Base-by-base conservation (phyloP, 2,329 filamentous ascomycete genomes). In the Botryotinia globosa region DNA sequence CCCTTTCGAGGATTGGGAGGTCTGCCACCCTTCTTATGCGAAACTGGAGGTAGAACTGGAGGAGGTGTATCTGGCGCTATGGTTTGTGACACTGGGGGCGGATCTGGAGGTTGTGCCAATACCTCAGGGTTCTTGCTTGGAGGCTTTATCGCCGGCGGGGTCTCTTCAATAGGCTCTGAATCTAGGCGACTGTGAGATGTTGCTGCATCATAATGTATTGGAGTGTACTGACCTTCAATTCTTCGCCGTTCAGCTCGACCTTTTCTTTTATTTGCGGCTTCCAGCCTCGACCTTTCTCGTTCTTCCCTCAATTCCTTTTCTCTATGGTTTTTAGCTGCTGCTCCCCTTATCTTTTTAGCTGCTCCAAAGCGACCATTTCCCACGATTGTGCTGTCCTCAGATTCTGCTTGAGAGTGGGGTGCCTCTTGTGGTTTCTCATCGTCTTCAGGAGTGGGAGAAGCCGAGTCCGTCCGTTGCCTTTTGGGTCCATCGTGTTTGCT, bases 391-490 rank as follows among this genome's bases (percentile, higher is more conserved):
- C 91, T 92, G 73, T 96, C 93, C 72, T 94, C 93, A 0, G 92
- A 94, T 59, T 92, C 91, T 72, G 91, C 86, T 25, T 86, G 85
- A 8, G 83, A 83, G 65, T 83, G 79, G 32, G 62, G 51, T 29
- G 62, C 45, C 37, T 72, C 58, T 44, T 59, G 62, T 59, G 62
- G 51, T 32, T 72, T 72, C 80, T 84, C 81, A 78, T 90, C 85
- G 71, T 84, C 80, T 74, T 85, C 78, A 74, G 90, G 88, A 1
- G 91, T 89, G 42, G 87, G 87, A 5, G 93, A 94, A 64, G 89
- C 90, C 3, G 94, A 97, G 74, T 87, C 87, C 39, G 94, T 98
- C 71, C 95, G 90, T 81, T 94, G 94, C 76, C 95, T 88, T 84
- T 98, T 98, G 66, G 88, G 83, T 74, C 86, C 88, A 75, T 90